Percentiles rank a stretch among this genome's conserved stretches.
Conservation (phyloP, 805 yeast genomes). For the Saturnispora sanitii region DNA sequence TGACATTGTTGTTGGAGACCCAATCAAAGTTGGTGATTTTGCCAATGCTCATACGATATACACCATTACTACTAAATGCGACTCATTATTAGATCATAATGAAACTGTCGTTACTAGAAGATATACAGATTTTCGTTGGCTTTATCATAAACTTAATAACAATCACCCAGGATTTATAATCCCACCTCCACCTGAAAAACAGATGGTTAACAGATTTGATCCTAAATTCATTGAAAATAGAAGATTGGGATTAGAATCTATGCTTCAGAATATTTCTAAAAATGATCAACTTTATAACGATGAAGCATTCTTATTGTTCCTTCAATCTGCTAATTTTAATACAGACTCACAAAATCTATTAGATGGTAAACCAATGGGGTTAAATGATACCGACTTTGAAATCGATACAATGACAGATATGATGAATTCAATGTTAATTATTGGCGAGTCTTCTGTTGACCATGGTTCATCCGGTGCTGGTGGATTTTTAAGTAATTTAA, state of each 20-base stretch:
- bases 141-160: slow-evolving; percentile 75
- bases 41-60: slow-evolving; percentile 86
- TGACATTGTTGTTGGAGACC: slow-evolving; percentile 76
- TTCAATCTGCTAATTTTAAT: slow-evolving; percentile 62
- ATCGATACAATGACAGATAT: slow-evolving; percentile 23
- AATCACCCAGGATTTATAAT: slow-evolving; percentile 85
- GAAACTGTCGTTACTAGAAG: slow-evolving; percentile 65
- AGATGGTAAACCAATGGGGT: slow-evolving; percentile 26
- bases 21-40: slow-evolving; percentile 82
- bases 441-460: slow-evolving; percentile 15
- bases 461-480: slow-evolving; percentile 19
- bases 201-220: slow-evolving; percentile 84
- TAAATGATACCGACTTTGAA: slow-evolving; percentile 20
- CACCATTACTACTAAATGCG: slow-evolving; percentile 53
- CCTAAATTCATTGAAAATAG: slow-evolving; percentile 84
- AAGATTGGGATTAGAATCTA: slow-evolving; percentile 72
- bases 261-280: slow-evolving; percentile 65
- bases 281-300: slow-evolving; percentile 54
- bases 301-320: slow-evolving; percentile 65
- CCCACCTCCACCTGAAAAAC: slow-evolving; percentile 96
- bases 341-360: slow-evolving; percentile 66
- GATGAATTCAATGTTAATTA: slow-evolving; percentile 16
- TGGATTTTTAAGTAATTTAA: slow-evolving; percentile 62
- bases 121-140: slow-evolving; percentile 89
- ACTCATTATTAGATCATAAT: slow-evolving; percentile 24